Evolutionary conservation across 1,139 yeast species (phyloP).

Genomic region (Suhomyces wounanorum): DNA sequence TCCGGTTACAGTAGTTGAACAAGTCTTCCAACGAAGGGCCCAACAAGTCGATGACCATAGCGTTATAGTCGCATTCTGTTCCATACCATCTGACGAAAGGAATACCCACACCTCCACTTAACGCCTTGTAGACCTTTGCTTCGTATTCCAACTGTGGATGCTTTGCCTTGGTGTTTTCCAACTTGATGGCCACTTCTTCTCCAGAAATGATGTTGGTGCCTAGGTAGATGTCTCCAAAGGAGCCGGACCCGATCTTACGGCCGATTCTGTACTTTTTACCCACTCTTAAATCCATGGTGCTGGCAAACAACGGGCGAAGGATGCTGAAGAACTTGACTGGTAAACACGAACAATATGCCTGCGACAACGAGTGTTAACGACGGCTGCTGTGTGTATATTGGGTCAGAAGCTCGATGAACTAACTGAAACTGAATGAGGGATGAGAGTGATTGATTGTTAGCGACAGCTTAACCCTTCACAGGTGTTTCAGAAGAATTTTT

Average conservation of each 20-base stretch:
- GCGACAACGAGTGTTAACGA: neutral
- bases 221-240: slow-evolving; percentile 94
- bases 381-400: neutral
- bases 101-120: slow-evolving; percentile 96
- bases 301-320: neutral
- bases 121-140: slow-evolving; percentile 90
- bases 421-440: neutral
- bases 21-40: slow-evolving; percentile 96
- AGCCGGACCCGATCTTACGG: slow-evolving; percentile 95
- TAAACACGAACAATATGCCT: neutral
- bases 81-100: slow-evolving; percentile 98
- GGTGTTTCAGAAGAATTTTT: slow-evolving; percentile 8
- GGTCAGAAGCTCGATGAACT: neutral
- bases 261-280: slow-evolving; percentile 96
- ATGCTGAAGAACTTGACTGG: neutral
- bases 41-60: slow-evolving; percentile 92
- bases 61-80: slow-evolving; percentile 93
- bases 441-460: neutral
- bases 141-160: slow-evolving; percentile 98
- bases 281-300: slow-evolving; percentile 72
- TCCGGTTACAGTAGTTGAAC: slow-evolving; percentile 92
- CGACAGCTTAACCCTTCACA: neutral
- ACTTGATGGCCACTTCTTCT: slow-evolving; percentile 95
- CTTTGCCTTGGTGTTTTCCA: slow-evolving; percentile 86
- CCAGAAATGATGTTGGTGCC: slow-evolving; percentile 94